phyloP scores from a whole-genome alignment of 2,329 filamentous ascomycete genomes.

The Endocalyx cinctus region DNA sequence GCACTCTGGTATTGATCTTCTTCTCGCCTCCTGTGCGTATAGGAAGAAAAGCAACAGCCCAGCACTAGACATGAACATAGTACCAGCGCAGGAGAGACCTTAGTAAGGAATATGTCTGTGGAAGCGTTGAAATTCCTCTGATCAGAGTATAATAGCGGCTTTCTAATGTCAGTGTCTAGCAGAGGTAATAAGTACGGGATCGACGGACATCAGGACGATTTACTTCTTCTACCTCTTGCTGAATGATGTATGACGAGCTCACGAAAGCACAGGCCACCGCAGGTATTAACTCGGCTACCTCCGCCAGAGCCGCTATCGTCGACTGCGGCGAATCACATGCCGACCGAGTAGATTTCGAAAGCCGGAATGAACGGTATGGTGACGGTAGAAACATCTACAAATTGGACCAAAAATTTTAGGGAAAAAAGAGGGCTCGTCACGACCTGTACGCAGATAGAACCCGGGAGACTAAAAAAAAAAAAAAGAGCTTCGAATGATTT shows the following conservation, averaged over 20 bases:
- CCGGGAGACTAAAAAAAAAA: too few species aligned
- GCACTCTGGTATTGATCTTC: constrained; percentile 17
- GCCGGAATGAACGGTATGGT: constrained; percentile 6
- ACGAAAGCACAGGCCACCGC: constrained; percentile 17
- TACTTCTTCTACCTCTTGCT: constrained; percentile 8
- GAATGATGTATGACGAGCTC: constrained; percentile 16
- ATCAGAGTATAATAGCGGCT: too few species aligned
- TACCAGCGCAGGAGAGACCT: constrained; percentile 14
- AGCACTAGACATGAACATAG: constrained; percentile 20
- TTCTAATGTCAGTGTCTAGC: too few species aligned
- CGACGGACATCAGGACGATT: too few species aligned
- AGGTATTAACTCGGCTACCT: constrained; percentile 18
- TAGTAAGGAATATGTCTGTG: constrained; percentile 7
- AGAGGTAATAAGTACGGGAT: too few species aligned
- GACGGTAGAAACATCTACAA: too few species aligned
- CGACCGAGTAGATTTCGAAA: constrained; percentile 1
- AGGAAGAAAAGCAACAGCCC: constrained; percentile 22
- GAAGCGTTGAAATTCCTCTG: too few species aligned
- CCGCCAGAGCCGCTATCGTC: constrained; percentile 7
- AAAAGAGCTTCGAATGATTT: neutral
- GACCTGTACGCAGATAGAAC: too few species aligned
- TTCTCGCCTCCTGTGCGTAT: constrained; percentile 16
- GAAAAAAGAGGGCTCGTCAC: too few species aligned
- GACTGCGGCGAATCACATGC: constrained; percentile 2
- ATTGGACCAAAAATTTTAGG: too few species aligned